Conservation (phyloP, 2,329 filamentous ascomycete genomes). For the Aspergillus oerlinghausenensis region DNA sequence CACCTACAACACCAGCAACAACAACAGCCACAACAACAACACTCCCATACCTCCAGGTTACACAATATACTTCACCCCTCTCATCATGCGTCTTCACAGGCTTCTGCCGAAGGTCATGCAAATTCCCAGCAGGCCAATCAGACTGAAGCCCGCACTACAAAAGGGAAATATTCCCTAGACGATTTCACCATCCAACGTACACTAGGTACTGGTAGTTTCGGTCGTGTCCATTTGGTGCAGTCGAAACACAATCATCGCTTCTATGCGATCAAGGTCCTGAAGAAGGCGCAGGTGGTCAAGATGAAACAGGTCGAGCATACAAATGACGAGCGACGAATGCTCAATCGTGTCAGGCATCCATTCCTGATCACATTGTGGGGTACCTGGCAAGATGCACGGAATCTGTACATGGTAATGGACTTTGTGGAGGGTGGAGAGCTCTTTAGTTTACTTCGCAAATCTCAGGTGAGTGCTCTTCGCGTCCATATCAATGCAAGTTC, state of each 20-base stretch:
- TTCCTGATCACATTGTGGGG: conserved; percentile 98
- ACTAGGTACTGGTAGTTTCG: conserved; percentile 93
- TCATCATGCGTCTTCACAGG: conserved; percentile 38
- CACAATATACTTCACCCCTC: conserved; percentile 74
- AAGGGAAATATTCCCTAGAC: conserved; percentile 90
- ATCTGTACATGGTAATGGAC: conserved; percentile 99
- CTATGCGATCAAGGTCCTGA: conserved; percentile 97
- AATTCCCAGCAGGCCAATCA: conserved; percentile 10
- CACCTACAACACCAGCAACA: conserved; percentile 23
- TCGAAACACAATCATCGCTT: conserved; percentile 97
- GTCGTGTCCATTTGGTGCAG: conserved; percentile 91
- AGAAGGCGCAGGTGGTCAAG: conserved; percentile 97
- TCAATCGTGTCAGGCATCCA: conserved; percentile 94
- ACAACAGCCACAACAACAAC: conserved; percentile 19
- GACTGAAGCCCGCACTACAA: conserved; percentile 61
- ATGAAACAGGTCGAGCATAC: conserved; percentile 99
- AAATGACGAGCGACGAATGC: conserved; percentile 94
- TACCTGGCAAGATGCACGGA: conserved; percentile 92
- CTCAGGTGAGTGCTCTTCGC: conserved; percentile 58
- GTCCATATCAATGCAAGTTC: conserved; percentile 1
- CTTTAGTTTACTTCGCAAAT: conserved; percentile 92
- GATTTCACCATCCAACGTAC: conserved; percentile 91
- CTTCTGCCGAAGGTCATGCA: conserved; percentile 23
- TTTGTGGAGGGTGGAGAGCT: conserved; percentile 98
- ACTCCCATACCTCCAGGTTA: conserved; percentile 72